Evolutionary conservation across 176 grass and related monocot genomes (phyloP).

Genomic region (Zoysia japonica): DNA sequence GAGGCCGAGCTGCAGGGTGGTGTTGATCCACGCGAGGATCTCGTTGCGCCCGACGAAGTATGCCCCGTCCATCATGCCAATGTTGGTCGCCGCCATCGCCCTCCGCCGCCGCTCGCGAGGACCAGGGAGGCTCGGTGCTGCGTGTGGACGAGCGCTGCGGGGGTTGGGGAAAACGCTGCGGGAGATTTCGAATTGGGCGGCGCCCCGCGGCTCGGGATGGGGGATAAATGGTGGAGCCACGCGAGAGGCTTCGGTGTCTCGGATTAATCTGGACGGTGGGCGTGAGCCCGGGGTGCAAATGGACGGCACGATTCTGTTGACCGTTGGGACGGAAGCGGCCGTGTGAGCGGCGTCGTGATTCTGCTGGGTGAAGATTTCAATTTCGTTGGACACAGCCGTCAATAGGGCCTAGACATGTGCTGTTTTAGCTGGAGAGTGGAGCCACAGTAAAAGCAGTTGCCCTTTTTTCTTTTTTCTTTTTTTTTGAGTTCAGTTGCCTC

Average conservation of each 20-base stretch:
- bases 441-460: background rate
- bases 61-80: slow-evolving; percentile 96
- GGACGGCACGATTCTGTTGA: slow-evolving; percentile 22
- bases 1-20: slow-evolving; percentile 82
- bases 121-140: background rate
- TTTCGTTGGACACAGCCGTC: background rate
- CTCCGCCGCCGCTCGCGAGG: slow-evolving; percentile 25
- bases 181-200: slow-evolving; percentile 37
- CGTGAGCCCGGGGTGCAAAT: background rate
- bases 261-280: slow-evolving; percentile 9
- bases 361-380: background rate
- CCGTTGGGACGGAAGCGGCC: background rate
- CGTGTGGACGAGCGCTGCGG: slow-evolving; percentile 1
- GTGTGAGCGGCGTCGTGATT: background rate
- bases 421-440: background rate
- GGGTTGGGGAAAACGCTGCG: background rate
- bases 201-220: background rate
- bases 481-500: too few relatives aligned
- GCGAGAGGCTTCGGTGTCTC: background rate
- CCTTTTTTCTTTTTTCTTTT: too few relatives aligned
- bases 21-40: slow-evolving; percentile 98
- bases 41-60: slow-evolving; percentile 96
- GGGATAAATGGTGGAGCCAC: slow-evolving; percentile 17
- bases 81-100: slow-evolving; percentile 72
- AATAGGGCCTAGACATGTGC: background rate